Conservation (phyloP, 352 stramenopile species). For the Pelagophyceae sp. region DNA sequence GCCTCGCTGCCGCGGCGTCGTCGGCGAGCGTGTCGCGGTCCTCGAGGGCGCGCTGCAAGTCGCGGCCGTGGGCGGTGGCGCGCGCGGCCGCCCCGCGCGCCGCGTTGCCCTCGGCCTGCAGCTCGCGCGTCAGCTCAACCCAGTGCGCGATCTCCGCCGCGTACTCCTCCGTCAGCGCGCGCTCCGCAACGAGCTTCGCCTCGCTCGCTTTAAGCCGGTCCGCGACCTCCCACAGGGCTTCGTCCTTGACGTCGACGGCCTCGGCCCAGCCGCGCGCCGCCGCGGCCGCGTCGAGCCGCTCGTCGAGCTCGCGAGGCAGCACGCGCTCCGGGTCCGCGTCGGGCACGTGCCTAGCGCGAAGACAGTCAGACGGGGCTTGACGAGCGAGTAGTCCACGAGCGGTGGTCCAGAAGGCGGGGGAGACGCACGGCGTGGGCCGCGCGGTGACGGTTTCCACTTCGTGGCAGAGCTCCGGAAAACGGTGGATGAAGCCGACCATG, state of each 20-base stretch:
- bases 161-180: conserved; percentile 11
- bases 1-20: background rate
- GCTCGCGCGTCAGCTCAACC: conserved; percentile 7
- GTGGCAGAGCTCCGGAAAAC: conserved; percentile 19
- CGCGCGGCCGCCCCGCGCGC: background rate
- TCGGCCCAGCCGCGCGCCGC: background rate
- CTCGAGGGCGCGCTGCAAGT: background rate
- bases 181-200: background rate
- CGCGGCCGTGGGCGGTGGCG: background rate
- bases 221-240: conserved; percentile 9
- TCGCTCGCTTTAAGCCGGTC: conserved; percentile 1
- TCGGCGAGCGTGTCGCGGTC: background rate
- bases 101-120: conserved; percentile 1
- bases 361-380: too few relatives aligned
- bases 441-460: background rate
- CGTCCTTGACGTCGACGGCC: conserved; percentile 18
- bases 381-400: too few relatives aligned
- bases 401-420: too few relatives aligned
- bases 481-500: conserved; percentile 16
- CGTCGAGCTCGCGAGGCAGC: background rate
- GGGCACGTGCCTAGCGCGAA: too few relatives aligned
- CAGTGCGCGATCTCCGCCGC: conserved; percentile 11
- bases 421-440: background rate
- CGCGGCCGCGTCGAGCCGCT: conserved; percentile 4
- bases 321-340: conserved; percentile 5